Percentiles rank a stretch among this genome's conserved stretches.
These are phyloP conservation scores for Globisporangium uncinulatum DNA, from an alignment of 352 stramenopile species.

Conservation along the genomic window DNA sequence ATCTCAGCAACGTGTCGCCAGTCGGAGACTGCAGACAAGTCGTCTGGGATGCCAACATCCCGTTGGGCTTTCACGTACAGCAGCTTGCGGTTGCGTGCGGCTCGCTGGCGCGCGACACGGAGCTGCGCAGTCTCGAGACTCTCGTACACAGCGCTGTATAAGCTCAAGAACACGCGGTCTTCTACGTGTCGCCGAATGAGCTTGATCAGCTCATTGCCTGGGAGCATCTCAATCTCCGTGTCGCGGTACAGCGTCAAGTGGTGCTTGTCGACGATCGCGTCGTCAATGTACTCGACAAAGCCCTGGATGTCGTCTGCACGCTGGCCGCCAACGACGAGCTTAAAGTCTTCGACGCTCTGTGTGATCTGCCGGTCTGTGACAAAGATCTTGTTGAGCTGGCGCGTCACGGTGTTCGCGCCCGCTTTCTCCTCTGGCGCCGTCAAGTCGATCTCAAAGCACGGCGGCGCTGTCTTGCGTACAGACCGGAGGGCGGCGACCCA, in stretches of 20 bases:
- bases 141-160: conserved; percentile 49
- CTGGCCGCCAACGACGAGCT: conserved; percentile 37
- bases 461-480: conserved; percentile 31
- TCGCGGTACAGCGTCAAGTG: conserved; percentile 60
- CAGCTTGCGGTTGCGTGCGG: conserved; percentile 53
- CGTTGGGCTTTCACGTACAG: conserved; percentile 43
- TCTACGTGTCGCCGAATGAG: conserved; percentile 72
- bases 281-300: conserved; percentile 60
- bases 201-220: conserved; percentile 67
- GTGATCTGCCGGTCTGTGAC: conserved; percentile 53
- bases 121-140: conserved; percentile 41
- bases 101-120: conserved; percentile 23
- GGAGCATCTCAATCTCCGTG: conserved; percentile 52
- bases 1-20: conserved; percentile 53
- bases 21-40: conserved; percentile 46
- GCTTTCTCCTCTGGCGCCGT: conserved; percentile 52
- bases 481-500: conserved; percentile 69
- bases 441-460: conserved; percentile 61
- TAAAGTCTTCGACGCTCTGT: conserved; percentile 48
- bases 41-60: conserved; percentile 62
- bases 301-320: conserved; percentile 43
- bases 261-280: conserved; percentile 64
- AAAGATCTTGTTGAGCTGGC: conserved; percentile 79
- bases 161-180: conserved; percentile 69
- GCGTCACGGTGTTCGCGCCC: conserved; percentile 42